These are phyloP conservation scores for Fragilariopsis cylindrus DNA, from an alignment of 108 stramenopile species.

Conservation along the genomic window DNA sequence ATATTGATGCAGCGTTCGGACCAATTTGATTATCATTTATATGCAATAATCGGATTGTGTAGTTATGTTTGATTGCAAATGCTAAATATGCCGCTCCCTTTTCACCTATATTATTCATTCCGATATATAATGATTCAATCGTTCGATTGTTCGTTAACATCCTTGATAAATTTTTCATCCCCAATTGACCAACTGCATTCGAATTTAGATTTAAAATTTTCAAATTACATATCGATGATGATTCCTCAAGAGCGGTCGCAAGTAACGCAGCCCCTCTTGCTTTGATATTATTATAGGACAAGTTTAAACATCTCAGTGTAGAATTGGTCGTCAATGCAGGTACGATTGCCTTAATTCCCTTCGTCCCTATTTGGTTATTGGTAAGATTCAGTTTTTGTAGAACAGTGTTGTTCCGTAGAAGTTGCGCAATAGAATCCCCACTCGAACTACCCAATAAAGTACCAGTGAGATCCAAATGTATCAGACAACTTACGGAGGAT, in stretches of 20 bases:
- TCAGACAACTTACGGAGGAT: constrained; percentile 3
- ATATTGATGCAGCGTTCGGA: constrained; percentile 26
- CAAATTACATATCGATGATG: constrained; percentile 8
- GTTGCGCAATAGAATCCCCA: constrained; percentile 25
- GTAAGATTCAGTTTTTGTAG: constrained; percentile 43
- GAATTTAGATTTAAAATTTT: constrained; percentile 29
- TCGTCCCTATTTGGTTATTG: constrained; percentile 46
- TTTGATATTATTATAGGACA: constrained; percentile 46
- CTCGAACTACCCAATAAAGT: constrained; percentile 30
- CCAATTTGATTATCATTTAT: constrained; percentile 44
- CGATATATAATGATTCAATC: constrained; percentile 29
- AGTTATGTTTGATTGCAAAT: constrained; percentile 29
- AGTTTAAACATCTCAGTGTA: constrained; percentile 41
- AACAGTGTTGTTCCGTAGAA: constrained; percentile 30
- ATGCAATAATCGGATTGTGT: constrained; percentile 40
- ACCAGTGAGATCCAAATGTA: constrained; percentile 28
- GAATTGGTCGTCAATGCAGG: constrained; percentile 26
- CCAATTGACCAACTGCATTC: constrained; percentile 35
- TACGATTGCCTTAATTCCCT: constrained; percentile 42
- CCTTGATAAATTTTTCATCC: constrained; percentile 29
- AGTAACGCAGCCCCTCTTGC: constrained; percentile 20
- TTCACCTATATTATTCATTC: constrained; percentile 28
- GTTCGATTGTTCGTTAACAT: constrained; percentile 24
- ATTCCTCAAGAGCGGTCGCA: constrained; percentile 19
- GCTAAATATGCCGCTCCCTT: constrained; percentile 47